Percentiles rank a stretch among this genome's conserved stretches.
Conservation (phyloP, 352 stramenopile species). For the Phytophthora cactorum region DNA sequence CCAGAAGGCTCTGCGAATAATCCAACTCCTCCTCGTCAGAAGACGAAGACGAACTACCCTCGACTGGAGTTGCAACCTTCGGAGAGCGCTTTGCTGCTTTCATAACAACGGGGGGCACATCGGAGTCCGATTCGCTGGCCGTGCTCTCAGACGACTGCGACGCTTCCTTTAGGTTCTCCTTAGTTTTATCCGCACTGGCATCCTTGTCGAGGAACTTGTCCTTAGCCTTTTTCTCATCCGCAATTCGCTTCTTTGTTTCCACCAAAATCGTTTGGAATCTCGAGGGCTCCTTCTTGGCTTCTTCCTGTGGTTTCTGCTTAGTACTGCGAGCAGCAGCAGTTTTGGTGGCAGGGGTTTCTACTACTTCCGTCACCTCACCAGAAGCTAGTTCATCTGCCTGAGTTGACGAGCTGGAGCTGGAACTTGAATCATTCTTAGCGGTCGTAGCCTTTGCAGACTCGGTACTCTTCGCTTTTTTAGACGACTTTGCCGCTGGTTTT, state of each 20-base stretch:
- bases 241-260: slow-evolving; percentile 42
- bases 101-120: slow-evolving; percentile 11
- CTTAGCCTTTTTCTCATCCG: slow-evolving; percentile 28
- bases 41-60: slow-evolving; percentile 43
- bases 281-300: slow-evolving; percentile 21
- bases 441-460: slow-evolving; percentile 6
- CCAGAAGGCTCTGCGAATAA: slow-evolving; percentile 80
- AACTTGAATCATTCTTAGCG: slow-evolving; percentile 16
- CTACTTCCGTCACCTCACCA: slow-evolving; percentile 28
- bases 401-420: slow-evolving; percentile 23
- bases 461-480: slow-evolving; percentile 20
- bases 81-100: slow-evolving; percentile 27
- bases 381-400: slow-evolving; percentile 21
- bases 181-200: slow-evolving; percentile 16
- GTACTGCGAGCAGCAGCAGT: not conserved
- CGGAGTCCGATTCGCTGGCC: slow-evolving; percentile 40
- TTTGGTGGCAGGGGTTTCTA: slow-evolving; percentile 28
- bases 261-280: slow-evolving; percentile 57
- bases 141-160: slow-evolving; percentile 36
- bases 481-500: slow-evolving; percentile 17
- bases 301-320: slow-evolving; percentile 11
- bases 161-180: slow-evolving; percentile 32
- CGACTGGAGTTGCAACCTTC: slow-evolving; percentile 23
- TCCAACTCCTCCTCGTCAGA: slow-evolving; percentile 70
- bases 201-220: slow-evolving; percentile 11